Evolutionary conservation across 208 protist genomes (phyloP).

Genomic region (Phytomonas francai): DNA sequence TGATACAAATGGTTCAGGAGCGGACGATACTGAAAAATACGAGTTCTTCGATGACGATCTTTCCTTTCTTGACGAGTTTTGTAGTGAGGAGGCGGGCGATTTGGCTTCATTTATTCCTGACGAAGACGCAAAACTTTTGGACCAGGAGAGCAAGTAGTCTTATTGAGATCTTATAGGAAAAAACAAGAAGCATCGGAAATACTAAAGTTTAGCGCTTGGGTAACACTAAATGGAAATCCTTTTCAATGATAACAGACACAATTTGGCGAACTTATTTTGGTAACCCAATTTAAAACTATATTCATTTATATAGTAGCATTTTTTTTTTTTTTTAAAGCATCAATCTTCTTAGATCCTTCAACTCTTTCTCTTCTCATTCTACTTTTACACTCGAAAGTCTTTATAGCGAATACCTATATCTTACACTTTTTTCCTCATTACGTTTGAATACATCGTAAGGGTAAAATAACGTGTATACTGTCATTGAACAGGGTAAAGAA

Average conservation of each 20-base stretch:
- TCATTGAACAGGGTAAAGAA: neutral
- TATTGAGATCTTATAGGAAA: neutral
- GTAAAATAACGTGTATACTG: neutral
- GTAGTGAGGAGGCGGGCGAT: slow-evolving; percentile 48
- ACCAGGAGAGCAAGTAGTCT: slow-evolving; percentile 13
- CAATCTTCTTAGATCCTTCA: neutral
- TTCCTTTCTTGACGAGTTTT: slow-evolving; percentile 71
- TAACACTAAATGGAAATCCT: neutral
- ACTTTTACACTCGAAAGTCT: neutral
- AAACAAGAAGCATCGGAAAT: neutral
- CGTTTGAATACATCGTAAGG: neutral
- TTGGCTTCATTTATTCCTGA: slow-evolving; percentile 66
- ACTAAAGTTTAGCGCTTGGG: neutral
- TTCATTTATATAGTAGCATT: no score
- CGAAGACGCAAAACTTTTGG: slow-evolving; percentile 29
- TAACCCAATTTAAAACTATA: neutral
- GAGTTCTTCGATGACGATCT: slow-evolving; percentile 74
- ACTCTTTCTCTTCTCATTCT: neutral
- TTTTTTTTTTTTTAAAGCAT: neutral
- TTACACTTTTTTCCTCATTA: neutral
- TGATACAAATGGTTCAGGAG: neutral
- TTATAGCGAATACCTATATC: neutral
- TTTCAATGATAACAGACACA: neutral
- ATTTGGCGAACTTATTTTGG: neutral
- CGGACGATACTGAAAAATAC: slow-evolving; percentile 26